Evolutionary conservation across 768 basidiomycete species (phyloP), one percentile per base, ranked within the genome.

Genomic region (Auricularia sp.): DNA sequence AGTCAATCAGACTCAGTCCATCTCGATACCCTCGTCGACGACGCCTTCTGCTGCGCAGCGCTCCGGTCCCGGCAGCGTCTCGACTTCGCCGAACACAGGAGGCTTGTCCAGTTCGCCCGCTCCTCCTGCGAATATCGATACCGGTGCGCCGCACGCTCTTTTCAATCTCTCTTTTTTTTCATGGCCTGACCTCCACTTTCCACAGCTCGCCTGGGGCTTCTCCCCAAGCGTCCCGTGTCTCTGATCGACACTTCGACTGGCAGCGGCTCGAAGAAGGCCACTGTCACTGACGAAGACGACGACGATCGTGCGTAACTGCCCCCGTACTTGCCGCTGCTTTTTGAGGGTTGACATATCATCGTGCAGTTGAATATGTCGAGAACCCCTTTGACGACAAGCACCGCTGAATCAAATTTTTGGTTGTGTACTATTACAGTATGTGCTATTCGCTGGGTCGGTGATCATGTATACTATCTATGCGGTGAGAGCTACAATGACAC

Each of bases 331-430:
- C 10, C 56, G 56, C 8, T n/a, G 10, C 12, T 10, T 21, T 59
- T 59, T 8, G n/a, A 42, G 39, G 39, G 39, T 18, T 51, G 16
- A 51, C 3, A 6, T 51, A 8, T 54, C 16, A 2, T 56, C 1
- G 29, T 34, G 56, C 56, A 59, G 56, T 59, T 4, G 56, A 59
- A 35, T 59, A 59, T 18, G 56, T 59, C 14, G 56, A 59, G 56
- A 59, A 59, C 56, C 56, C 56, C 11, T 59, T 59, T 29, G 56
- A 59, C 23, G 56, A 59, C 34, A 59, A 59, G 56, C 56, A 29
- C 33, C 56, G 56, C 18, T 59, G 56, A 59, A 7, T 7, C 12
- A 5, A 12, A 8, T 14, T n/a, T 18, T 59, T 14, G 56, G 29
- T 21, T 21, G 47, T 51, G 18, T 21, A 21, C 14, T 6, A 16